A percentile compares a stretch with the other conserved stretches of the same genome.
Evolutionary conservation across 805 yeast genomes (phyloP).

Genomic region (Metschnikowia santaceciliae): DNA sequence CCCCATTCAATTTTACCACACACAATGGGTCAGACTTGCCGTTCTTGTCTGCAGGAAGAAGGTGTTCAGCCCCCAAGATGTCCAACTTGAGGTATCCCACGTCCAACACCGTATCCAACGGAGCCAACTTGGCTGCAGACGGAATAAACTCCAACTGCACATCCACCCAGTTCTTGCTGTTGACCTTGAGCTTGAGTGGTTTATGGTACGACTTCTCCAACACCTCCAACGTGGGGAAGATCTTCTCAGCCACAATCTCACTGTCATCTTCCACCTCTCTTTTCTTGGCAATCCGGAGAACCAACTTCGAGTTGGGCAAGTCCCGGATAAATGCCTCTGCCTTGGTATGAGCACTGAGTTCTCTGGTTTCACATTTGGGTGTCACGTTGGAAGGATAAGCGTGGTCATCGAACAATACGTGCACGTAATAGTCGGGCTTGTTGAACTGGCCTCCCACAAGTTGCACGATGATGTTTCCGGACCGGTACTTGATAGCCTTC

Average conservation of each 20-base stretch:
- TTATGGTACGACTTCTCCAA: constrained; percentile 45
- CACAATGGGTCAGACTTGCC: constrained; percentile 77
- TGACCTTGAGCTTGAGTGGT: constrained; percentile 45
- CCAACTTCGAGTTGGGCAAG: constrained; percentile 53
- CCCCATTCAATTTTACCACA: constrained; percentile 50
- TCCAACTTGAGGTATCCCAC: constrained; percentile 61
- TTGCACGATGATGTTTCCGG: constrained; percentile 61
- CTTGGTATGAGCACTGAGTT: constrained; percentile 39
- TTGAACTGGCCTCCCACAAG: constrained; percentile 47
- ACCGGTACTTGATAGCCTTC: constrained; percentile 50
- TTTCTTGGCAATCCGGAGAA: constrained; percentile 55
- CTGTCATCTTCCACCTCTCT: constrained; percentile 43
- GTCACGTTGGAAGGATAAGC: constrained; percentile 56
- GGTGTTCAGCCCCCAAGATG: constrained; percentile 50
- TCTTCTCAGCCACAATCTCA: constrained; percentile 50
- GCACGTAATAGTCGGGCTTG: constrained; percentile 49
- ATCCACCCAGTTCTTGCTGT: constrained; percentile 34
- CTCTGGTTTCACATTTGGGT: constrained; percentile 44
- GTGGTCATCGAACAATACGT: constrained; percentile 62
- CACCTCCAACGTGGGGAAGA: constrained; percentile 50
- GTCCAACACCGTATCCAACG: constrained; percentile 60
- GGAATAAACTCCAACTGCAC: constrained; percentile 62
- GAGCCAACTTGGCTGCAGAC: constrained; percentile 47
- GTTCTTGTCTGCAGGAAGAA: constrained; percentile 61
- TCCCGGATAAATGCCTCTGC: constrained; percentile 69